Evolutionary conservation across 1,284 basidiomycete genomes (phyloP).

Genomic region (Cronartium quercuum): DNA sequence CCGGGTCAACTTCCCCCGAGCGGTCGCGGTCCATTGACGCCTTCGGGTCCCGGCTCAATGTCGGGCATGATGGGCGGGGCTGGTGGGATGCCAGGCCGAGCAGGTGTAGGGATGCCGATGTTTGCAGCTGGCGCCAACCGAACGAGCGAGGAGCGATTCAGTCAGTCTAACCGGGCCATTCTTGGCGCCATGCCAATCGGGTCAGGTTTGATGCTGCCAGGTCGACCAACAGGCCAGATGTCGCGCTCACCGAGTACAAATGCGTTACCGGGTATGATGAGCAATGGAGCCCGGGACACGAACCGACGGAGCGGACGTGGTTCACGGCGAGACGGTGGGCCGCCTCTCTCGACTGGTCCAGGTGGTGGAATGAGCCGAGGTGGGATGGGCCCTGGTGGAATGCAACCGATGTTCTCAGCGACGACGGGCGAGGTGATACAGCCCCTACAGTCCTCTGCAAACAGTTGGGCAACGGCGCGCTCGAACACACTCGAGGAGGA

Average conservation of each 20-base stretch:
- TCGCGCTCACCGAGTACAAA: constrained; percentile 24
- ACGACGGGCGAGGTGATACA: constrained; percentile 3
- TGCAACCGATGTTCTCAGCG: constrained; percentile 36
- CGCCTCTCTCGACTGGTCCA: not conserved
- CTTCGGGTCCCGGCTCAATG: constrained; percentile 4
- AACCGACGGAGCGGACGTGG: constrained; percentile 28
- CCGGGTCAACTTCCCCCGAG: constrained; percentile 4
- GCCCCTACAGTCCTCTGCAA: constrained; percentile 32
- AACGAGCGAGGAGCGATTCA: constrained; percentile 32
- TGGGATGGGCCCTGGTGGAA: not conserved
- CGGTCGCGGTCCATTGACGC: constrained; percentile 29
- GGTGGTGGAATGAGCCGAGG: not conserved
- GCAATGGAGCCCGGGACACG: constrained; percentile 29
- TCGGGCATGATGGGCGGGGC: constrained; percentile 21
- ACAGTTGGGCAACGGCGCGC: constrained; percentile 28
- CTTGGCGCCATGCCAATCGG: constrained; percentile 35
- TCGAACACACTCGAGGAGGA: constrained; percentile 51
- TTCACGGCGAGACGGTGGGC: not conserved
- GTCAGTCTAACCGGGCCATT: constrained; percentile 14
- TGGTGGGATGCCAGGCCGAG: constrained; percentile 12
- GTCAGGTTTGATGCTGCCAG: constrained; percentile 15
- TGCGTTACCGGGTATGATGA: constrained; percentile 29
- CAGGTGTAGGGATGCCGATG: constrained; percentile 25
- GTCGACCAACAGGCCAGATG: constrained; percentile 29
- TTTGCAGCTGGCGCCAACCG: constrained; percentile 8